Base-by-base conservation (phyloP, 495 filamentous ascomycete species). In the Rostrohypoxylon terebratum region DNA sequence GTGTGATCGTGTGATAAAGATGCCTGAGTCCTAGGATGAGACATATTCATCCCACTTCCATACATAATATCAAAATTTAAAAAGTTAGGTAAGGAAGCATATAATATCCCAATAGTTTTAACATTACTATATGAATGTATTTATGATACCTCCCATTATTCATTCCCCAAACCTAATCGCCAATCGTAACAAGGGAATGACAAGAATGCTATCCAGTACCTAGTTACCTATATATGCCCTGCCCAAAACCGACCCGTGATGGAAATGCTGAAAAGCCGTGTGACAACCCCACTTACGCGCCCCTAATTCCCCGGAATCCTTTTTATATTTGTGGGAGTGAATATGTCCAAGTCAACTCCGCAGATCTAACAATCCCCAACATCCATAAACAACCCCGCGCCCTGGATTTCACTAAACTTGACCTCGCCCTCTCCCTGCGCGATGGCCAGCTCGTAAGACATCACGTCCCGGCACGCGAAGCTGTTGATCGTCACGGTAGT, bases 391-490 rank as follows among this genome's bases (percentile, higher is more conserved):
- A 73, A 9, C 0, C 70, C 70, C 31, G 70, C 70, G 47, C 60
- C 64, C 54, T 28, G 53, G 9, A 60, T 50, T 64, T 73, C 53
- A 8, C 20, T n/a, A n/a, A 73, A 73, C 21, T 14, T 42, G 28
- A 73, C 70, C 64, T 73, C 70, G 25, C 69, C 69, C 1, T 63
- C 48, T 18, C 69, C 69, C 63, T 50, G 57, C 9, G 68, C 69
- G 16, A 71, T 62, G n/a, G n/a, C 33, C 4, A 79, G 23, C 76
- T 76, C 74, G 38, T 65, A 82, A 2, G 53, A 16, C 75, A 80
- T 76, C 21, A 55, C 53, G 21, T 66, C 57, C 16, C 73, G 59
- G 72, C 80, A 82, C 11, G 76, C 77, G 59, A 80, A 81, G 66
- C 73, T 77, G 58, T 79, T 80, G 25, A 82, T 70, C 25, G 40